A percentile compares a stretch with the other conserved stretches of the same genome.
phyloP scores from a whole-genome alignment of 257 asterid genomes.

The Capsicum rhomboideum region DNA sequence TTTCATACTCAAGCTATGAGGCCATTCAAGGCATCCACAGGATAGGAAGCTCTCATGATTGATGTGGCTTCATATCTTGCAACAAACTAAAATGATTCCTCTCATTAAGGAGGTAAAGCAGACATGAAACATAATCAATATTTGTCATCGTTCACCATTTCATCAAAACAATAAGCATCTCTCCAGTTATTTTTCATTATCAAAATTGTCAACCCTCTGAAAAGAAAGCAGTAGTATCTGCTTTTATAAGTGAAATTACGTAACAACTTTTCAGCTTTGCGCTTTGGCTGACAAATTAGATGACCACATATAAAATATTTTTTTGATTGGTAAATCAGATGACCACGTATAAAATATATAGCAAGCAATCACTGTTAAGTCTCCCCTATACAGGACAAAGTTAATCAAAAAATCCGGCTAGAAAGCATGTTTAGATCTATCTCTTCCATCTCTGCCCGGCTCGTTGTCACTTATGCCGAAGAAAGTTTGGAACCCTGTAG shows the following conservation, averaged over 20 bases:
- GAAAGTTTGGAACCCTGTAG: no score
- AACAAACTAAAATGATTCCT: neutral
- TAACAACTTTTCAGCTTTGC: neutral
- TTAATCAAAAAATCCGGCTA: neutral
- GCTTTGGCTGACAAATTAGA: neutral
- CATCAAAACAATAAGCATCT: neutral
- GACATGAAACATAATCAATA: neutral
- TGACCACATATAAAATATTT: neutral
- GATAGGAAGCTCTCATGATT: neutral
- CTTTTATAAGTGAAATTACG: neutral
- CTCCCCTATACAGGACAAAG: neutral
- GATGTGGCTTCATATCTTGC: neutral
- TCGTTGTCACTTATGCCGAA: no score
- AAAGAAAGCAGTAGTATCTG: neutral
- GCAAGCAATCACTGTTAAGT: neutral
- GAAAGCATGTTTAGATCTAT: neutral
- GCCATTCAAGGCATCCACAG: neutral
- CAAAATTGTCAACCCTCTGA: neutral
- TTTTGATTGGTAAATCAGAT: neutral
- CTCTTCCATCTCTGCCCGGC: no score
- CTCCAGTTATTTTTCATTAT: neutral
- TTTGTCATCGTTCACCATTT: neutral
- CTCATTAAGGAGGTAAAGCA: neutral
- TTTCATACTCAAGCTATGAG: neutral
- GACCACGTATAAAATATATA: neutral